Evolutionary conservation across 2,329 filamentous ascomycete species (phyloP), one percentile per base, ranked within the genome.

Genomic region (Penicillium expansum): DNA sequence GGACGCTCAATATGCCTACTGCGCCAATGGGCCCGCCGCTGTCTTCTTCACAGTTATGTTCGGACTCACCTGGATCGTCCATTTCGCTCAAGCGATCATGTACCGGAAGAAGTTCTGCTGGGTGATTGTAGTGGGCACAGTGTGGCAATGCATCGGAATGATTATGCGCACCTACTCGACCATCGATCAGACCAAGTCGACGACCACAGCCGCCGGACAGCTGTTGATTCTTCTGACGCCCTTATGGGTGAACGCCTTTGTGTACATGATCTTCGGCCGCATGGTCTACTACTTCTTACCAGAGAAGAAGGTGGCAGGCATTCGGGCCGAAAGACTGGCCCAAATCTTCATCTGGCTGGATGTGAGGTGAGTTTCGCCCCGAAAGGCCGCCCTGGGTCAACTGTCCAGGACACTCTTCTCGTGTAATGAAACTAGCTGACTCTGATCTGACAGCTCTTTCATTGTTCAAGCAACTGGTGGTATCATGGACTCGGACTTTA

Each of bases 401-500:
- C 33, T 37, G 33, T 37, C 16, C 33, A 37, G 33, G 33, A 37
- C 33, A n/a, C 33, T 37, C 33, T n/a, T 37, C 35, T 49, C 10
- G 30, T 22, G 33, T n/a, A 27, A 38, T 16, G 6, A 22, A 30
- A 44, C 30, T 37, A 29, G 41, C 50, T 52, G 35, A 52, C 39
- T 37, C 30, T 44, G 39, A 32, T 13, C 8, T 20, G 13, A 27
- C 20, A 52, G 50, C 50, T 52, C 50, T 32, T 52, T 52, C 50
- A 52, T 52, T 42, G 39, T 52, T 24, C 50, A 52, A 44, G 50
- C 50, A 13, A 52, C 50, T 27, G 50, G 50, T 24, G 50, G 50
- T 52, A 38, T 52, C 29, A 52, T 52, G 50, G 50, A 52, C 39
- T 52, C 50, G 27, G 50, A 52, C 29, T 52, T 52, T 32, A 52